Evolutionary conservation across 257 asterid species (phyloP).

Genomic region (Salvia miltiorrhiza): DNA sequence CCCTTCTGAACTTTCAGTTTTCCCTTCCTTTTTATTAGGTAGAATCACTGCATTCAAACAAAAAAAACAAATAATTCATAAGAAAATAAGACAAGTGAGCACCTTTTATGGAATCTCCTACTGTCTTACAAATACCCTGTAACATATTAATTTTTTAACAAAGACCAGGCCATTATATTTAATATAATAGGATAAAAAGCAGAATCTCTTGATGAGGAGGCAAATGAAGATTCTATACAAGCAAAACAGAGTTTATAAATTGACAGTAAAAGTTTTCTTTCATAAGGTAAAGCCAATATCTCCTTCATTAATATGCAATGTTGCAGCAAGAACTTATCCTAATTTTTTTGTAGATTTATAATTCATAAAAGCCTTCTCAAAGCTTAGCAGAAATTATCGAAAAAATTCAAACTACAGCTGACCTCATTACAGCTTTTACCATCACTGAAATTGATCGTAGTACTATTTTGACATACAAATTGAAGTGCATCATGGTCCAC

Average conservation of each 20-base stretch:
- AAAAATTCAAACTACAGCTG: background rate
- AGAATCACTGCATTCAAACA: constrained; percentile 62
- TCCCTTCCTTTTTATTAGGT: constrained; percentile 75
- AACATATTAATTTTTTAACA: background rate
- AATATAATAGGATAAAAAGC: background rate
- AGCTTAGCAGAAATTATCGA: background rate
- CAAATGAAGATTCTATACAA: background rate
- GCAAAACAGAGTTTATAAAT: constrained; percentile 7
- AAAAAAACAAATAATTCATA: constrained; percentile 15
- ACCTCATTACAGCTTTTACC: constrained; percentile 4
- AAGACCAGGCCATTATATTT: background rate
- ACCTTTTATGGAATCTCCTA: background rate
- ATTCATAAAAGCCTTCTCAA: background rate
- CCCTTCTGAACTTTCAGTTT: constrained; percentile 39
- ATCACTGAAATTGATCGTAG: background rate
- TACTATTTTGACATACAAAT: background rate
- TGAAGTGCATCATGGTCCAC: background rate
- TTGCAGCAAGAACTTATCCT: background rate
- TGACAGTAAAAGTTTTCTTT: background rate
- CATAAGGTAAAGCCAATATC: background rate
- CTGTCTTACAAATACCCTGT: background rate
- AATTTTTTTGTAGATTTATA: background rate
- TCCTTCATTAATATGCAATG: constrained; percentile 2
- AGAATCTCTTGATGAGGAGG: background rate
- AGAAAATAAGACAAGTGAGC: background rate